Percentiles rank a stretch among this genome's conserved stretches.
These are phyloP conservation scores for Fusarium oligoseptatum DNA, from an alignment of 2,329 filamentous ascomycete species.

Conservation along the genomic window DNA sequence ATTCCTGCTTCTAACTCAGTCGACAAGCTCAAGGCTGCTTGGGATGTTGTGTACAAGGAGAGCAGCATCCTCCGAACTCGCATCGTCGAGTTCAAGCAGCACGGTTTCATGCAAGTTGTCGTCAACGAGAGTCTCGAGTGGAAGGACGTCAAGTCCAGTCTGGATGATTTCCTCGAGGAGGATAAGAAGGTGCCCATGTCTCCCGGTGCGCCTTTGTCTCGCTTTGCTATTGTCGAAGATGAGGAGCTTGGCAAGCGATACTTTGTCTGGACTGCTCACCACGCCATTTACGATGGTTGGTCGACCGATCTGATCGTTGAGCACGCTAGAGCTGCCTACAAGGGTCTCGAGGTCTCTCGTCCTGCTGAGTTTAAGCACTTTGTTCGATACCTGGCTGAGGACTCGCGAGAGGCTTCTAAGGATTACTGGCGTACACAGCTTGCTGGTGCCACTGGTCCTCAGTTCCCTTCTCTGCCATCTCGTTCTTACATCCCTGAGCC, in stretches of 20 bases:
- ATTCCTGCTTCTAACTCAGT: slow-evolving; percentile 52
- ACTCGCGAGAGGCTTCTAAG: slow-evolving; percentile 35
- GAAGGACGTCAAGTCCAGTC: slow-evolving; percentile 47
- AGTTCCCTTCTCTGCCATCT: slow-evolving; percentile 43
- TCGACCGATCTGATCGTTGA: slow-evolving; percentile 44
- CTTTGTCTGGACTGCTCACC: slow-evolving; percentile 50
- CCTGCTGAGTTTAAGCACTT: slow-evolving; percentile 47
- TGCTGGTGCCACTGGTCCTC: slow-evolving; percentile 40
- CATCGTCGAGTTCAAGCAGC: slow-evolving; percentile 59
- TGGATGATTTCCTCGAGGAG: slow-evolving; percentile 55
- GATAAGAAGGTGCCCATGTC: slow-evolving; percentile 57
- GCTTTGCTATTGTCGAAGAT: slow-evolving; percentile 55
- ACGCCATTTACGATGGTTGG: slow-evolving; percentile 52
- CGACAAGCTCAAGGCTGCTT: slow-evolving; percentile 55
- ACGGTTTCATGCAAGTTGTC: slow-evolving; percentile 60
- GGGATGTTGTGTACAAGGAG: slow-evolving; percentile 53
- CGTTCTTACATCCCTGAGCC: slow-evolving; percentile 44
- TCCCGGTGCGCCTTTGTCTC: slow-evolving; percentile 57
- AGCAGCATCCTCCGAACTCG: slow-evolving; percentile 61
- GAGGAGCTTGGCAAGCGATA: slow-evolving; percentile 46
- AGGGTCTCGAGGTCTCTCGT: slow-evolving; percentile 31
- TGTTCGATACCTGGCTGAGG: slow-evolving; percentile 37
- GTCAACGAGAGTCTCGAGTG: slow-evolving; percentile 55
- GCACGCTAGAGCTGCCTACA: slow-evolving; percentile 39
- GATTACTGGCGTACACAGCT: slow-evolving; percentile 44